Evolutionary conservation across 2,329 filamentous ascomycete genomes (phyloP).

Genomic region (Stachybotrys chartarum): DNA sequence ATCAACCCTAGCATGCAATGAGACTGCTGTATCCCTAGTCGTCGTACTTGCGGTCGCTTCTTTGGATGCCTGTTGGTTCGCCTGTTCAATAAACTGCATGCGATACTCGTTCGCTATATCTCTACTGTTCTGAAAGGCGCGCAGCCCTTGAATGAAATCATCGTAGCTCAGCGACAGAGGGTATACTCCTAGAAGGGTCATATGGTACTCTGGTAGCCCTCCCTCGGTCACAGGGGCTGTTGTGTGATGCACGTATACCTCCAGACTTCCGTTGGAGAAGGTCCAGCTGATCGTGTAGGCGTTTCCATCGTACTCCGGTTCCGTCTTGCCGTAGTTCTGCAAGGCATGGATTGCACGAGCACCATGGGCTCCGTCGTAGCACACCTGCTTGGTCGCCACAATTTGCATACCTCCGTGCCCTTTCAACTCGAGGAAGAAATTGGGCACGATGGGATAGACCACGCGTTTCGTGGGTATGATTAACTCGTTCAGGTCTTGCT

Average conservation of each 20-base stretch:
- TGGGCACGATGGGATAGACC: constrained; percentile 23
- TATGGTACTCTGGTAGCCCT: constrained; percentile 30
- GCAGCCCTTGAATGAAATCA: constrained; percentile 23
- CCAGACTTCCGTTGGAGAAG: constrained; percentile 26
- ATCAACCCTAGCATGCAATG: too few relatives aligned
- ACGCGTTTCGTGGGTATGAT: constrained; percentile 20
- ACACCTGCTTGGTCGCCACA: constrained; percentile 23
- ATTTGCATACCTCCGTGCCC: constrained; percentile 19
- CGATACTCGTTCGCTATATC: constrained; percentile 28
- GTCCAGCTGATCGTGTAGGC: constrained; percentile 29
- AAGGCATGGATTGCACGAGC: constrained; percentile 27
- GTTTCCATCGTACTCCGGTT: constrained; percentile 25
- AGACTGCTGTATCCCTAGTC: too few relatives aligned
- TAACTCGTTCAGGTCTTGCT: constrained; percentile 12
- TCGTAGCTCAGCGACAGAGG: constrained; percentile 17
- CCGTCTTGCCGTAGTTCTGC: constrained; percentile 23
- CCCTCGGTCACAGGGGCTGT: constrained; percentile 18
- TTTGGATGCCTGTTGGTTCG: constrained; percentile 11
- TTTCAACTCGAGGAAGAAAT: constrained; percentile 33
- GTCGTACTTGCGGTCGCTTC: neutral
- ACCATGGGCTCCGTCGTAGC: constrained; percentile 27
- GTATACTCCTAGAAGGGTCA: constrained; percentile 24
- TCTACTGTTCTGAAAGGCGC: constrained; percentile 27
- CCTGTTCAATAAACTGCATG: constrained; percentile 21
- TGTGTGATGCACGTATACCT: constrained; percentile 28